phyloP scores from a whole-genome alignment of 2,329 filamentous ascomycete species.

The Elsinoe perseae region DNA sequence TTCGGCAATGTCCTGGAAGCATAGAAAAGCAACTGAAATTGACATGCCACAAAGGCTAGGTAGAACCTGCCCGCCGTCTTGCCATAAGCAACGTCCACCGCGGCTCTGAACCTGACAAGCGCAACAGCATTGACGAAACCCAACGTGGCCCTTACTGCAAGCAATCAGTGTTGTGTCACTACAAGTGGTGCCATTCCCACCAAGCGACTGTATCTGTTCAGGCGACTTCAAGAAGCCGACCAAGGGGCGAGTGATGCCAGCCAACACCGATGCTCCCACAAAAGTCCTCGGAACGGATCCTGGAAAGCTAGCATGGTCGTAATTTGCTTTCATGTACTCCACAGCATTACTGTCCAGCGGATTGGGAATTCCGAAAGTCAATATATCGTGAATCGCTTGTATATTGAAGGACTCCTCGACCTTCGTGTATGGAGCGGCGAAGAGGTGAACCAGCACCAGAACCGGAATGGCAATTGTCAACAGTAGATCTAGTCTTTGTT shows the following conservation, averaged over 20 bases:
- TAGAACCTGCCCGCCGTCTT: conserved; percentile 67
- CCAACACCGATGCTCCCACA: conserved; percentile 68
- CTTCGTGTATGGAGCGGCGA: conserved; percentile 78
- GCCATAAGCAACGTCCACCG: conserved; percentile 62
- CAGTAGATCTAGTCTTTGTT: conserved; percentile 37
- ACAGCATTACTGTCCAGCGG: conserved; percentile 22
- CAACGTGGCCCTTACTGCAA: conserved; percentile 62
- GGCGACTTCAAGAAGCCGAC: conserved; percentile 49
- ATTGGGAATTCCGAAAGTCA: conserved; percentile 66
- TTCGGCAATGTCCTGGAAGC: conserved; percentile 87
- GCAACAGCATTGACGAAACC: conserved; percentile 66
- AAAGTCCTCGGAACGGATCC: conserved; percentile 90
- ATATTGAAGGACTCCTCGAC: conserved; percentile 98
- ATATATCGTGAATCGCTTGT: conserved; percentile 84
- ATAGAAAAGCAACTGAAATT: conserved; percentile 93
- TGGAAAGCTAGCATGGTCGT: conserved; percentile 86
- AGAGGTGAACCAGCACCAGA: conserved; percentile 29
- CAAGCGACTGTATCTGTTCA: conserved; percentile 50
- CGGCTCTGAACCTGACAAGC: conserved; percentile 57
- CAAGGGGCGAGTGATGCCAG: conserved; percentile 62
- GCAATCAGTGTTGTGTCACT: not conserved
- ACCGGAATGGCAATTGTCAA: conserved; percentile 53
- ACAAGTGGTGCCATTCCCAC: conserved; percentile 31
- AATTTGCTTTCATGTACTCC: conserved; percentile 45
- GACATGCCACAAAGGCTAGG: conserved; percentile 64